A percentile compares a stretch with the other conserved stretches of the same genome.
Evolutionary conservation across 495 filamentous ascomycete species (phyloP).

Genomic region (Tuber borchii): DNA sequence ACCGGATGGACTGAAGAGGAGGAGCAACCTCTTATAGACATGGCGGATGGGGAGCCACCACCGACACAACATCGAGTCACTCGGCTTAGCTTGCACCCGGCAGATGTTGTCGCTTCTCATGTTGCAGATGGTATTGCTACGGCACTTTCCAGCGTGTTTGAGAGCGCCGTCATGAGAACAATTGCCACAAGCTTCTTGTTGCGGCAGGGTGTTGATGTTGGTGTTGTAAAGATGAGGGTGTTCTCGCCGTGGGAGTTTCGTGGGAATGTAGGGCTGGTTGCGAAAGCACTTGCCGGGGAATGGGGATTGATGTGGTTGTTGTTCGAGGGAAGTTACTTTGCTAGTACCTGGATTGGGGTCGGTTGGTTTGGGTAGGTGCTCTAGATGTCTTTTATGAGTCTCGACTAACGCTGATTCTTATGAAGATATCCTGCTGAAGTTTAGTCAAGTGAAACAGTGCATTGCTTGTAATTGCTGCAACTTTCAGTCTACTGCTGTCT

Average conservation of each 20-base stretch:
- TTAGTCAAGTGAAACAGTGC: neutral
- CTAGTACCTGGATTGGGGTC: slow-evolving; percentile 28
- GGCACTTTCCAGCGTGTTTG: slow-evolving; percentile 28
- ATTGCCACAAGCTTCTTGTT: slow-evolving; percentile 32
- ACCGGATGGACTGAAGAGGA: slow-evolving; percentile 17
- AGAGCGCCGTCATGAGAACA: slow-evolving; percentile 34
- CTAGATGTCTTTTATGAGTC: neutral
- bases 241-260: slow-evolving; percentile 30
- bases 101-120: slow-evolving; percentile 34
- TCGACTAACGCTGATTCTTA: neutral
- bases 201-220: slow-evolving; percentile 12
- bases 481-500: neutral
- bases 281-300: slow-evolving; percentile 35
- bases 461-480: neutral
- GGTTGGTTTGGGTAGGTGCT: slow-evolving; percentile 37
- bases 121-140: slow-evolving; percentile 37
- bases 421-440: neutral
- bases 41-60: slow-evolving; percentile 15
- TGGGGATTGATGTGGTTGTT: slow-evolving; percentile 38
- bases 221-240: slow-evolving; percentile 11
- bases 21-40: slow-evolving; percentile 4
- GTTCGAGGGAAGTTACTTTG: slow-evolving; percentile 37
- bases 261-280: slow-evolving; percentile 23
- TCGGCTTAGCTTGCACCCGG: slow-evolving; percentile 34
- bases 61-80: slow-evolving; percentile 34